Conservation (phyloP, 257 asterid genomes). For the Fraxinus excelsior region DNA sequence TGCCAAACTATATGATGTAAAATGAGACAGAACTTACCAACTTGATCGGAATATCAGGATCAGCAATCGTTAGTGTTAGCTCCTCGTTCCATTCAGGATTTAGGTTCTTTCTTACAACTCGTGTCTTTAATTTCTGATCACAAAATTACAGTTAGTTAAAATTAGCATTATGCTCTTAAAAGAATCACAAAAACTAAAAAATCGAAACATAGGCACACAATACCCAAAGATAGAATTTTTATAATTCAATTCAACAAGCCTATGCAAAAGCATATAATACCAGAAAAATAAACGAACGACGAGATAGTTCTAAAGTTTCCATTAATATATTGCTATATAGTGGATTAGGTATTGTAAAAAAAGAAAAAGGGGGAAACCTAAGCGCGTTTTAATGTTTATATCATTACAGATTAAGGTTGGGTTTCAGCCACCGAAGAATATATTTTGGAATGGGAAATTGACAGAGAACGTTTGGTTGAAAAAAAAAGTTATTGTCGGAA, state of each 20-base stretch:
- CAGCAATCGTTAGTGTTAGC: conserved; percentile 50
- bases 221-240: too few relatives aligned
- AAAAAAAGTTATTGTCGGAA: too few relatives aligned
- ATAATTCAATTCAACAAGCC: too few relatives aligned
- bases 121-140: conserved; percentile 55
- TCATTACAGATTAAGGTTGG: too few relatives aligned
- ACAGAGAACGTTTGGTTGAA: too few relatives aligned
- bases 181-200: too few relatives aligned
- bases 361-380: not conserved
- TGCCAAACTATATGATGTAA: not conserved
- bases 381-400: too few relatives aligned
- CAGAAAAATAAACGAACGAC: not conserved
- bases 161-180: not conserved
- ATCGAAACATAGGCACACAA: not conserved
- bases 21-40: conserved; percentile 35
- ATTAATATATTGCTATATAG: not conserved
- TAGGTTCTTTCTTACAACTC: conserved; percentile 50
- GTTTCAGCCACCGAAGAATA: too few relatives aligned
- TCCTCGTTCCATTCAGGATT: conserved; percentile 72
- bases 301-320: not conserved
- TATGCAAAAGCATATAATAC: not conserved
- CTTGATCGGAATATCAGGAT: conserved; percentile 49
- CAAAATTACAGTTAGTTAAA: not conserved
- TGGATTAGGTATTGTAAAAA: not conserved
- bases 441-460: too few relatives aligned